Base-by-base conservation (phyloP, 2,329 filamentous ascomycete genomes). In the Fusarium verrucosum region DNA sequence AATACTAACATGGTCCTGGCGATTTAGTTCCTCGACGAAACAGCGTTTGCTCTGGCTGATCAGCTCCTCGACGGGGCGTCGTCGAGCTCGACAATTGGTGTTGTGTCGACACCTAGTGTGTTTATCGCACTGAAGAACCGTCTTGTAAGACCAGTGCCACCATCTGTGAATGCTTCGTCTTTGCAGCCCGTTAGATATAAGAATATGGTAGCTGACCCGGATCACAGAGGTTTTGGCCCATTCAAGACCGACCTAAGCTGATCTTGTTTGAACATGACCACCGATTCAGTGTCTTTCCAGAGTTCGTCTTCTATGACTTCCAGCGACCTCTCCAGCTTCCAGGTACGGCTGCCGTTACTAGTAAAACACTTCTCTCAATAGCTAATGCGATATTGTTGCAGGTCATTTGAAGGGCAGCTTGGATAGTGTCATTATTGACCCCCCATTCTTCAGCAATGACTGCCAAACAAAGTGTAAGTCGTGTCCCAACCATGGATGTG, bases 381-480 rank as follows among this genome's bases (percentile, higher is more conserved):
- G 4, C 50, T 53, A n/a, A 56, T 40, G 10, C n/a, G 20, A 7
- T 25, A 10, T 25, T 30, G 30, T 7, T 19, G 26, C 19, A 84
- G 81, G 74, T 13, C 75, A 83, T 30, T 75, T 93, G 32, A 91
- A 89, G 72, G 86, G 85, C 19, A 80, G 77, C 19, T 85, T 89
- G 42, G 89, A 92, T 75, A 83, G 87, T 50, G 83, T 94, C 59
- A 89, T 94, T 51, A 86, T 85, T 68, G 92, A 95, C 72, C 92
- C 92, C 10, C 92, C 92, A 1, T 94, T 94, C 74, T 80, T 94
- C 32, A 92, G 87, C 74, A 85, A 90, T 62, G 90, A 94, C 72
- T 94, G 91, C 73, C 90, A 94, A 74, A 92, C 90, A 1, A 93
- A 92, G 80, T 81, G 89, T 90, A 69, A 67, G 77, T 70, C 14